These are phyloP conservation scores for Parmelia sp. DNA, from an alignment of 495 filamentous ascomycete genomes.

Conservation along the genomic window DNA sequence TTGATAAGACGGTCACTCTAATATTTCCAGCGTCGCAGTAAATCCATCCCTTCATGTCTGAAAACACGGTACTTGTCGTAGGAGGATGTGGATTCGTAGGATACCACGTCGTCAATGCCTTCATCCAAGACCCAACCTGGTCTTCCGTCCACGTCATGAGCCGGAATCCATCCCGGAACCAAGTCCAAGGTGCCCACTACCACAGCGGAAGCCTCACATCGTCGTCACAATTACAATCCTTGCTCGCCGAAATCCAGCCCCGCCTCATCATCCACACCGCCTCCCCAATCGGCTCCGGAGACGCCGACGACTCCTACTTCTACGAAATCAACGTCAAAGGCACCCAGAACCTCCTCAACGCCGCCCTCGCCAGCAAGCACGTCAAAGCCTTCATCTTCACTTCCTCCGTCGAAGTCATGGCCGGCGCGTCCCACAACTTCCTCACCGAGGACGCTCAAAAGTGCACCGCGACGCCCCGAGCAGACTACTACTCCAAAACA, in stretches of 20 bases:
- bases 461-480: neutral
- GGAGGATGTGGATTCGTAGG: constrained; percentile 52
- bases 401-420: neutral
- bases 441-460: neutral
- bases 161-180: neutral
- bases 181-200: neutral
- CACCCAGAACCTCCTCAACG: neutral
- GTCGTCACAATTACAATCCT: neutral
- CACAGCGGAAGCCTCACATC: neutral
- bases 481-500: constrained; percentile 82
- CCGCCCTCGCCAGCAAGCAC: neutral
- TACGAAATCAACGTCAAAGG: neutral
- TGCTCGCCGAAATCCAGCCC: constrained; percentile 3
- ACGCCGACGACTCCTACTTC: neutral
- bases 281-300: neutral
- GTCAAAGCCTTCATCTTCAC: constrained; percentile 3
- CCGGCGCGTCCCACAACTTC: neutral
- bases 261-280: neutral
- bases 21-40: no score
- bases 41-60: neutral
- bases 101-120: constrained; percentile 43
- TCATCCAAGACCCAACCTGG: constrained; percentile 31
- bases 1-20: no score
- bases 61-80: constrained; percentile 37
- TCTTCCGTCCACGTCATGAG: constrained; percentile 25